phyloP scores from a whole-genome alignment of 805 yeast species.

The Saccharomycopsis malanga region DNA sequence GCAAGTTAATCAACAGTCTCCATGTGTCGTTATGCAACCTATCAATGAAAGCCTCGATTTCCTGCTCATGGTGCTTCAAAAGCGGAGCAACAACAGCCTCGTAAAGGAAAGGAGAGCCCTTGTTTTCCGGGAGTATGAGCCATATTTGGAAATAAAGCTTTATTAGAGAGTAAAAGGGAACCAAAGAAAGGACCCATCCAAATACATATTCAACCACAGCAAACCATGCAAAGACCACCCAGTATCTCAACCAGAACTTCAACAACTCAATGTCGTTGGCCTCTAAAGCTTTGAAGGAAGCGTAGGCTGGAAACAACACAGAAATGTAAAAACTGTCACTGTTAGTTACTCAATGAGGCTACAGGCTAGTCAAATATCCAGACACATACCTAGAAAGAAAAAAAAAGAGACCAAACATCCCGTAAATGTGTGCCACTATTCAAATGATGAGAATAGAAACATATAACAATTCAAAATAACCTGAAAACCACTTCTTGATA shows the following conservation, averaged over 20 bases:
- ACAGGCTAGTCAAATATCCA: too few species aligned
- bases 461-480: too few species aligned
- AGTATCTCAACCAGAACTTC: constrained; percentile 49
- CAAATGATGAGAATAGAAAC: too few species aligned
- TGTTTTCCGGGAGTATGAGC: constrained; percentile 50
- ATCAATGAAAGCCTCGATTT: constrained; percentile 27
- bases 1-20: constrained; percentile 6
- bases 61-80: constrained; percentile 30
- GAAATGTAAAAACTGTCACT: constrained; percentile 29
- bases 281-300: constrained; percentile 53
- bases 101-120: constrained; percentile 40
- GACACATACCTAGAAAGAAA: not conserved
- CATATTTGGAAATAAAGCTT: constrained; percentile 47
- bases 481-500: too few species aligned
- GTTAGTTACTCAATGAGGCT: not conserved
- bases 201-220: constrained; percentile 32
- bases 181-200: constrained; percentile 36
- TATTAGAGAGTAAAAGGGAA: constrained; percentile 51
- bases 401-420: constrained; percentile 1
- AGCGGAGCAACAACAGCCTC: constrained; percentile 33
- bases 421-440: too few species aligned
- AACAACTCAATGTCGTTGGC: constrained; percentile 32
- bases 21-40: constrained; percentile 13
- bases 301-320: constrained; percentile 50
- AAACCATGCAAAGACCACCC: constrained; percentile 52